Evolutionary conservation across 2,329 filamentous ascomycete species (phyloP), one percentile per base, ranked within the genome.

Genomic region (Chaetomiaceae sp.): DNA sequence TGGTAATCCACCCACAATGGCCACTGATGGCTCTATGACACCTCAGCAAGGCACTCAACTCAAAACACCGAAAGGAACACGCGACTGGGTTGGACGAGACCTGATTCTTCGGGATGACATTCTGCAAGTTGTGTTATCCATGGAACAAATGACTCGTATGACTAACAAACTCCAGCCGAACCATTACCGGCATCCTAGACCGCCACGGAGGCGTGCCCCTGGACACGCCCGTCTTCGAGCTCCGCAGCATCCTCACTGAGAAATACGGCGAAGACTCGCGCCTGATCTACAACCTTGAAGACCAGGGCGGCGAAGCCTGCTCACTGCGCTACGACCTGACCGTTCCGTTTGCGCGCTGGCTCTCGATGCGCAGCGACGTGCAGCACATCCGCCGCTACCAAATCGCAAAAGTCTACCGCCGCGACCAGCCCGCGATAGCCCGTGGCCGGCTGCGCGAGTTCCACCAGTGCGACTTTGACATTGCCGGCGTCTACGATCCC

Each of bases 351-450:
- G 48, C 48, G 22, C 40, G 48, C 40, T 45, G 48, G 48, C 40
- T 51, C 23, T 34, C 48, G 6, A 38, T 27, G 23, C 48, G 33
- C 33, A 45, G 9, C 40, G 31, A 51, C 23, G 17, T 51, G 20
- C 39, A 51, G 40, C 48, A 45, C 23, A 17, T 45, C 48, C 25
- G n/a, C 22, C 48, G 48, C 40, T 45, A 31, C 40, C 48, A 51
- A 33, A 23, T 45, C 40, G 40, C 33, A 12, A 45, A 38, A 12
- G 40, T 45, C 15, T 45, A 38, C 48, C 48, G 48, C 12, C 48
- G 40, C 40, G 48, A 51, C 40, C 48, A 51, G 42, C 48, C 48
- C 17, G 48, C 40, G 22, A 33, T 51, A 23, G 5, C 48, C 17
- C 48, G 48, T 19, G 48, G 48, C 11, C 39, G 40, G 2, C 9